A percentile compares a stretch with the other conserved stretches of the same genome.
phyloP scores from a whole-genome alignment of 2,329 filamentous ascomycete species.

The Monosporascus sp. region DNA sequence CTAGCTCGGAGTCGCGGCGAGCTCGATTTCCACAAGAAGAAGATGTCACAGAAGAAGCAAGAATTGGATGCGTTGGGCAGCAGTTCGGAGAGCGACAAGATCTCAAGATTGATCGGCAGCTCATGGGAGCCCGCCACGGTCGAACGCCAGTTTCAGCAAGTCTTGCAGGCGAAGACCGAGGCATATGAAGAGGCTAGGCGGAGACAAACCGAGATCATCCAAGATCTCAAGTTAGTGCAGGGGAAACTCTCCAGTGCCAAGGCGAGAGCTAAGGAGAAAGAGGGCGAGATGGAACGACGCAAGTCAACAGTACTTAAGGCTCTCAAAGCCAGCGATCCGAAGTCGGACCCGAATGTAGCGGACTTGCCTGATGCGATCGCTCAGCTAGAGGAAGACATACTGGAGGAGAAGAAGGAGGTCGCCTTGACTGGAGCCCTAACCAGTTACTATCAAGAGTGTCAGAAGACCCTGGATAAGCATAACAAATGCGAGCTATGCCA shows the following conservation, averaged over 20 bases:
- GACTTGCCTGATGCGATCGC: conserved; percentile 50
- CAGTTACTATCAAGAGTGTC: conserved; percentile 66
- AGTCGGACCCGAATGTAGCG: conserved; percentile 43
- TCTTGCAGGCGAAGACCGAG: conserved; percentile 52
- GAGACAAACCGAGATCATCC: conserved; percentile 63
- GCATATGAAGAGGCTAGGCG: conserved; percentile 61
- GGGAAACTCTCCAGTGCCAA: conserved; percentile 64
- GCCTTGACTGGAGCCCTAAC: conserved; percentile 65
- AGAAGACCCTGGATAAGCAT: conserved; percentile 60
- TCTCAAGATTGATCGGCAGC: conserved; percentile 58
- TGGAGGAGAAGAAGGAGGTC: conserved; percentile 60
- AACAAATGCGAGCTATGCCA: conserved; percentile 75
- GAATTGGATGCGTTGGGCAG: conserved; percentile 72
- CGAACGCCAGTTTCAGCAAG: conserved; percentile 64
- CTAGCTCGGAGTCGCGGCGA: conserved; percentile 78
- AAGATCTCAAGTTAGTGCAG: conserved; percentile 72
- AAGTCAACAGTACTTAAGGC: conserved; percentile 51
- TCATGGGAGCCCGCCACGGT: conserved; percentile 67
- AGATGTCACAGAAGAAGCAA: conserved; percentile 66
- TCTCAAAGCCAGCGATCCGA: conserved; percentile 36
- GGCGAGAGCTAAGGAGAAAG: conserved; percentile 60
- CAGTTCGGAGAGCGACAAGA: conserved; percentile 63
- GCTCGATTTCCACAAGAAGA: conserved; percentile 77
- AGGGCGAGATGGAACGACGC: conserved; percentile 56
- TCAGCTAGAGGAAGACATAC: conserved; percentile 48